Base-by-base conservation (phyloP, 2,329 filamentous ascomycete genomes). In the Orbilia brochopaga region DNA sequence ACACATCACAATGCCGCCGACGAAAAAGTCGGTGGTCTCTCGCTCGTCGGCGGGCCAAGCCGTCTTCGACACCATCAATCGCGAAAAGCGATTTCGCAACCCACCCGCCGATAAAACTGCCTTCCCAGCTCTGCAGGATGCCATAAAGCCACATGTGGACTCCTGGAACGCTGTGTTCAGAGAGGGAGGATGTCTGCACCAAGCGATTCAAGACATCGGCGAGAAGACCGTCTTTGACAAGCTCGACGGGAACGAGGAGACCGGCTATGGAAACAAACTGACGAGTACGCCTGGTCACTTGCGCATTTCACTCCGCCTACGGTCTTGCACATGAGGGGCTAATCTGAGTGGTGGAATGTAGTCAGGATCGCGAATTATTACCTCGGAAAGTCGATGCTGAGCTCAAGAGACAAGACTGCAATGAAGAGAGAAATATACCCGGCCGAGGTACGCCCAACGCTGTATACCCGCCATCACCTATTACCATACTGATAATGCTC, bases 141-240 rank as follows among this genome's bases (percentile, higher is more conserved):
- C 93, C n/a, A 88, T 97, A 69, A 85, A 90, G 75, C 94, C 94
- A 55, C 94, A 99, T 80, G 89, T 97, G 76, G 88, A 97, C 78
- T 94, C 94, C 5, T 99, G 97, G 86, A 96, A 99, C 82, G 88
- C 88, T 58, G 84, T 97, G 53, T 95, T 97, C 78, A 86, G 87
- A 32, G 83, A 85, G 66, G 85, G 88, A 80, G 91, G 90, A 59
- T 82, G 89, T 58, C 79, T 99, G 60, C 86, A 89, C 55, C 87
- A 91, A 74, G 92, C 85, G 11, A 80, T 97, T 72, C 86, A 86
- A 78, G 94, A 99, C 78, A 97, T 99, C 81, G 94, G 93, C 77
- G 89, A 86, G 74, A 95, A 93, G 81, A 86, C 86, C 2, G 96
- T 90, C 78, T 86, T 96, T 54, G 94, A 99, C 79, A 91, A 91